Evolutionary conservation across 192 early-diverging fungal genomes (phyloP).

Genomic region (Martensiomyces pterosporus): DNA sequence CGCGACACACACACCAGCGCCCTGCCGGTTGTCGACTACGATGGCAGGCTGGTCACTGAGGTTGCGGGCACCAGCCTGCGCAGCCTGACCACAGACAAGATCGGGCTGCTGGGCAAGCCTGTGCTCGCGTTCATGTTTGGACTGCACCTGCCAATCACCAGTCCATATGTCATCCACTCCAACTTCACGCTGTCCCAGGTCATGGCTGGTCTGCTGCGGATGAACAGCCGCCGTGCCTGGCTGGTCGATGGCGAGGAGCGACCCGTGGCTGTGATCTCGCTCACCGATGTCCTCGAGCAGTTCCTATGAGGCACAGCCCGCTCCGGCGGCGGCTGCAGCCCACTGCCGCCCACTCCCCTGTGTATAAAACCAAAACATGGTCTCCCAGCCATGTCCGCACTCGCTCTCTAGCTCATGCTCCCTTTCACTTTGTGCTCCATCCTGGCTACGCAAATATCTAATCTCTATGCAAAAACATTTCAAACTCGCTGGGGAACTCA

Average conservation of each 20-base stretch:
- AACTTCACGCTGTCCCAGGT: constrained; percentile 44
- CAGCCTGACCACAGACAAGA: constrained; percentile 11
- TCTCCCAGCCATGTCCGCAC: too few species aligned
- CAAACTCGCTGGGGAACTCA: constrained; percentile 50
- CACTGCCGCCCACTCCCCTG: too few species aligned
- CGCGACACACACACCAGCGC: constrained; percentile 35
- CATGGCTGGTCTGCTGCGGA: constrained; percentile 42
- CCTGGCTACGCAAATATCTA: too few species aligned
- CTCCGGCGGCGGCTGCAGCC: too few species aligned
- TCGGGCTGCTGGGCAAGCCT: constrained; percentile 40
- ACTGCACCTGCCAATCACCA: constrained; percentile 11
- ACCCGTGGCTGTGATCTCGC: constrained; percentile 39
- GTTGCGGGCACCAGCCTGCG: constrained; percentile 36
- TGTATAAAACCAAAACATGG: too few species aligned
- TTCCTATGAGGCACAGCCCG: constrained; percentile 31
- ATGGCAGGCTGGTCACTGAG: constrained; percentile 39
- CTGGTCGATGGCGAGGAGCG: constrained; percentile 30
- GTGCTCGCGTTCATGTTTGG: constrained; percentile 47
- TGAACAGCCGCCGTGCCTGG: constrained; percentile 47
- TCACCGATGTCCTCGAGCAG: constrained; percentile 39
- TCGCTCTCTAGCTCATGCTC: too few species aligned
- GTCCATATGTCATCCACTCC: constrained; percentile 36
- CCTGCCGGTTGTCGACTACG: constrained; percentile 42
- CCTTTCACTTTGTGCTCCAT: too few species aligned
- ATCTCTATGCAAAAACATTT: constrained; percentile 46